Conservation (phyloP, 768 basidiomycete species). For the Mrakia hoshinonis region DNA sequence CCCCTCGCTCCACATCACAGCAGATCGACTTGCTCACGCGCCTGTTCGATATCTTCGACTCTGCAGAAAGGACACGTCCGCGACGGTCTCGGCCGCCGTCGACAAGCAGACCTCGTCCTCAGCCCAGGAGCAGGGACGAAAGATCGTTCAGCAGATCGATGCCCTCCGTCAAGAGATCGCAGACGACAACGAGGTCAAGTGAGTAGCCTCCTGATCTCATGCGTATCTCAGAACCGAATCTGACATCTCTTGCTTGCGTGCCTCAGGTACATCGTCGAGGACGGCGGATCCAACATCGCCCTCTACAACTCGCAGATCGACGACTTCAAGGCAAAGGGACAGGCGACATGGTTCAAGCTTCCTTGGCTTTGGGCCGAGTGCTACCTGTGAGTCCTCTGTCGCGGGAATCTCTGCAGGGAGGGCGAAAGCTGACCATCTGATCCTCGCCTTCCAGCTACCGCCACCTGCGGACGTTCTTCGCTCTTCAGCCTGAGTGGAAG, state of each 20-base stretch:
- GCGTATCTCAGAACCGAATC: no score
- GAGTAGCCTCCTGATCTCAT: neutral
- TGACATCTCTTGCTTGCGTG: no score
- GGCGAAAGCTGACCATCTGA: neutral
- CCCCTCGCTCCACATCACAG: neutral
- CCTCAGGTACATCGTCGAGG: slow-evolving; percentile 52
- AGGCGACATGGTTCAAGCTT: slow-evolving; percentile 77
- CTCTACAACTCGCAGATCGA: slow-evolving; percentile 70
- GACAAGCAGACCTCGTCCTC: neutral
- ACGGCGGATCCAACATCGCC: slow-evolving; percentile 60
- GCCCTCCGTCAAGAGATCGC: slow-evolving; percentile 1
- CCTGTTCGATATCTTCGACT: neutral
- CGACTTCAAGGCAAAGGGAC: slow-evolving; percentile 45
- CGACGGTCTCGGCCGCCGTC: neutral
- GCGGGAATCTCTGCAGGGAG: neutral
- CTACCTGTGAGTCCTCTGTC: slow-evolving; percentile 37
- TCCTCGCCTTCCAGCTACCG: slow-evolving; percentile 58
- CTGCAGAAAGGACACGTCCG: slow-evolving; percentile 7
- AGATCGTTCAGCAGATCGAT: slow-evolving; percentile 20
- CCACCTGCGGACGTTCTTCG: slow-evolving; percentile 63
- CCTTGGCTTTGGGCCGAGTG: slow-evolving; percentile 97
- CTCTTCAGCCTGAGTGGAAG: slow-evolving; percentile 59
- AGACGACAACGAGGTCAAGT: neutral
- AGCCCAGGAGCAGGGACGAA: slow-evolving; percentile 6
- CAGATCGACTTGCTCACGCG: neutral